A percentile compares a stretch with the other conserved stretches of the same genome.
Conservation (phyloP, 2,329 filamentous ascomycete species). For the Monilinia fructigena region DNA sequence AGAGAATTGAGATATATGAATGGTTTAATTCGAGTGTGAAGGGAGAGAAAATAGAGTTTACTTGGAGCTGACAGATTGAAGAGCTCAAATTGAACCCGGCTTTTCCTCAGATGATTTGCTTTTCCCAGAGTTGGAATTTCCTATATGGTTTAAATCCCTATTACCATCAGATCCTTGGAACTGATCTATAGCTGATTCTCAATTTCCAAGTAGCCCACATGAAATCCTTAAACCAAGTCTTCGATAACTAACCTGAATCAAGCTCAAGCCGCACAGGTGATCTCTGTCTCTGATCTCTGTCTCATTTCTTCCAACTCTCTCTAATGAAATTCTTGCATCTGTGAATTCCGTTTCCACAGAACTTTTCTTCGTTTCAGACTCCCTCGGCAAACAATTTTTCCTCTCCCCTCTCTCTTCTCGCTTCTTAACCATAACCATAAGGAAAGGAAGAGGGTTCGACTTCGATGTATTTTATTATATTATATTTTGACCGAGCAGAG, state of each 20-base stretch:
- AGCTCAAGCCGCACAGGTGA: not conserved
- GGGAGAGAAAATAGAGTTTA: constrained; percentile 48
- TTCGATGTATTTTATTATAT: no score
- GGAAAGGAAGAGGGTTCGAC: no score
- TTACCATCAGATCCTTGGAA: not conserved
- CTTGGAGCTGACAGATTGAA: constrained; percentile 29
- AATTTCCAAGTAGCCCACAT: not conserved
- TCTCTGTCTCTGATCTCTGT: not conserved
- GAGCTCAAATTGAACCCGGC: no score
- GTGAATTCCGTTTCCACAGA: no score
- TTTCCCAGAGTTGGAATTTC: not conserved
- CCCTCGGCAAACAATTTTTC: no score
- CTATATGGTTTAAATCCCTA: not conserved
- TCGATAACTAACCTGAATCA: not conserved
- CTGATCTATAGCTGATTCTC: not conserved
- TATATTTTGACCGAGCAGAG: no score
- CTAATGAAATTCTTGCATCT: no score
- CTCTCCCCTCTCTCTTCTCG: no score
- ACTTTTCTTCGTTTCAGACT: no score
- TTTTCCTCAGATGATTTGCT: not conserved
- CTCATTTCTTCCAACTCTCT: no score
- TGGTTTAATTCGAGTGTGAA: constrained; percentile 57
- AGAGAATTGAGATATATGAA: constrained; percentile 51
- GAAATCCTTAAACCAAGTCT: not conserved
- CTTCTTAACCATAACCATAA: no score